Percentiles rank a stretch among this genome's conserved stretches.
Evolutionary conservation across 371 early-diverging fungal genomes (phyloP).

Genomic region (Mucor sp.): DNA sequence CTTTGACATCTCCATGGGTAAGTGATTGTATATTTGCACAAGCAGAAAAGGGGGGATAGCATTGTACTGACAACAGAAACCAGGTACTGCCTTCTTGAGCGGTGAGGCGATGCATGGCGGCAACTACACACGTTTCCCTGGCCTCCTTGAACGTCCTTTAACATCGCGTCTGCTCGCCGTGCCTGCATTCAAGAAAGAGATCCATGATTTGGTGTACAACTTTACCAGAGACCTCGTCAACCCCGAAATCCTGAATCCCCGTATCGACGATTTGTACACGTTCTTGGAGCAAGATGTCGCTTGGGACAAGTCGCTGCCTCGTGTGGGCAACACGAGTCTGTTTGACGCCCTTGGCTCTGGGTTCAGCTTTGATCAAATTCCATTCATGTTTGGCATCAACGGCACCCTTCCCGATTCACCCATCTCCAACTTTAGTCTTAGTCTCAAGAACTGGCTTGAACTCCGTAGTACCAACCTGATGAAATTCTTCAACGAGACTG

Average conservation of each 20-base stretch:
- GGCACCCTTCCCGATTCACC: constrained; percentile 2
- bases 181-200: constrained; percentile 16
- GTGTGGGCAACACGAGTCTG: constrained; percentile 1
- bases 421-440: not conserved
- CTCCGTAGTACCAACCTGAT: constrained; percentile 10
- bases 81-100: not conserved
- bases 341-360: not conserved
- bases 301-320: constrained; percentile 29
- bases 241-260: not conserved
- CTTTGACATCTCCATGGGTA: constrained; percentile 34
- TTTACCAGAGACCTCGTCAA: constrained; percentile 14
- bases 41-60: not conserved
- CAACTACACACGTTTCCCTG: constrained; percentile 25
- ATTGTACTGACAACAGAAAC: not conserved
- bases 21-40: constrained; percentile 4
- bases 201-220: constrained; percentile 8
- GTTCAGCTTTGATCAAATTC: not conserved
- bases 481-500: constrained; percentile 6
- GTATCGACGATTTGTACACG: constrained; percentile 16
- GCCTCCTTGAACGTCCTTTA: constrained; percentile 27
- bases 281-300: constrained; percentile 26
- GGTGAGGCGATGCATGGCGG: constrained; percentile 13
- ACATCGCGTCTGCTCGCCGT: constrained; percentile 18
- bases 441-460: constrained; percentile 9
- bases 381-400: not conserved